phyloP scores from a whole-genome alignment of 2,329 filamentous ascomycete species.

The Dichotomopilus funicola region DNA sequence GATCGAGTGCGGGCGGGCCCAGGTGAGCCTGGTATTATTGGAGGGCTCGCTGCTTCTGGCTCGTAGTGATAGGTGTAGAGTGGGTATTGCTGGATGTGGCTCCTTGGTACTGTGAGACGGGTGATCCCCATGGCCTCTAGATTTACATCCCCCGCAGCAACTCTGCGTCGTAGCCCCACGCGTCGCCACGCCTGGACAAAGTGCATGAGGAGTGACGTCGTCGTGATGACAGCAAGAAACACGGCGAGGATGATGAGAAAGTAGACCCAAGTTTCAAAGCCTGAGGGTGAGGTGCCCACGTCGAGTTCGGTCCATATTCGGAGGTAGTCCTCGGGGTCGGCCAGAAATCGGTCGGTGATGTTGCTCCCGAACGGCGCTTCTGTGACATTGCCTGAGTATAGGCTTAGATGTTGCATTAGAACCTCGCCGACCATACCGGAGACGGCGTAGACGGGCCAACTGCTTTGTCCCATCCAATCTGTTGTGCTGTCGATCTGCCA shows the following conservation, averaged over 20 bases:
- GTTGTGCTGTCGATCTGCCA: conserved; percentile 68
- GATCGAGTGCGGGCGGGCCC: conserved; percentile 17
- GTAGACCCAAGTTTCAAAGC: conserved; percentile 79
- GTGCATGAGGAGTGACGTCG: conserved; percentile 69
- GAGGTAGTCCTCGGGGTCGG: conserved; percentile 52
- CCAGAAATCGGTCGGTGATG: conserved; percentile 48
- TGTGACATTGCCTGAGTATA: conserved; percentile 71
- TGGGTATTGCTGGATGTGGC: conserved; percentile 67
- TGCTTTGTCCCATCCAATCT: conserved; percentile 64
- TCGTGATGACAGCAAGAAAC: conserved; percentile 59
- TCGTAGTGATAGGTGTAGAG: conserved; percentile 68
- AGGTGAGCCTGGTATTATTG: conserved; percentile 34
- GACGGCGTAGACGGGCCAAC: conserved; percentile 79
- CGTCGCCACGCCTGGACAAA: conserved; percentile 67
- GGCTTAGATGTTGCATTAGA: conserved; percentile 64
- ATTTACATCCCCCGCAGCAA: conserved; percentile 74
- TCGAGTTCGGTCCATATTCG: conserved; percentile 53
- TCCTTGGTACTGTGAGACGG: conserved; percentile 66
- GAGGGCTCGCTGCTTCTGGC: conserved; percentile 34
- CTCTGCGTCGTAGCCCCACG: conserved; percentile 58
- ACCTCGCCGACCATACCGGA: conserved; percentile 58
- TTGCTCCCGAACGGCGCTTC: conserved; percentile 51
- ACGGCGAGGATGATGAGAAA: conserved; percentile 64
- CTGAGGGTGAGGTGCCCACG: conserved; percentile 39
- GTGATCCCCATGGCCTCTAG: conserved; percentile 82